Percentiles rank a stretch among this genome's conserved stretches.
phyloP scores from a whole-genome alignment of 345 rosid genomes.

The Lepidium aucheri region DNA sequence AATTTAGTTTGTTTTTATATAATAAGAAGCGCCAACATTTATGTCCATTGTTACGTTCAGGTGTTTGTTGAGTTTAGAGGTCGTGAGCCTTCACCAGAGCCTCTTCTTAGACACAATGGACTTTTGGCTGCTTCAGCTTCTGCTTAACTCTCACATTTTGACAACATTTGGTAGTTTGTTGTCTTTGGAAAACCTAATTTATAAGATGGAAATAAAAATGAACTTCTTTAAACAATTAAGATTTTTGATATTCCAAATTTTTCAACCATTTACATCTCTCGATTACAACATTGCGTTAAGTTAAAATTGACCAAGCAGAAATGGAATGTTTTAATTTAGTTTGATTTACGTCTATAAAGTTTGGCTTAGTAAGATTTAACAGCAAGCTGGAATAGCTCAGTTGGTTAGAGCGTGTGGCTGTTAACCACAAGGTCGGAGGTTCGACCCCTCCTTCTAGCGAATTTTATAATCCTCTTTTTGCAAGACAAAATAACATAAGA shows the following conservation, averaged over 20 bases:
- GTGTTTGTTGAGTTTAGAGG: constrained; percentile 88
- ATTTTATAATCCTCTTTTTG: no score
- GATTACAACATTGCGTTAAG: not conserved
- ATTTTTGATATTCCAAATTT: not conserved
- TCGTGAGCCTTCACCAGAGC: constrained; percentile 83
- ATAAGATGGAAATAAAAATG: not conserved
- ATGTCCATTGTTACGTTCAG: constrained; percentile 22
- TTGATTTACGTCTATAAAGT: no score
- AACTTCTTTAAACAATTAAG: constrained; percentile 10
- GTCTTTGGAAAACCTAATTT: not conserved
- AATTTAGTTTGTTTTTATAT: not conserved
- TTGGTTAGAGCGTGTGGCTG: constrained; percentile 82
- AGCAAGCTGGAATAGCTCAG: constrained; percentile 63
- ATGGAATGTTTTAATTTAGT: no score
- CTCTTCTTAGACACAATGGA: constrained; percentile 83
- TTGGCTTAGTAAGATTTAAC: no score
- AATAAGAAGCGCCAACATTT: not conserved
- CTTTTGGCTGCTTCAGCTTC: constrained; percentile 41
- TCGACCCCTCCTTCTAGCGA: constrained; percentile 51
- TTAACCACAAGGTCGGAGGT: constrained; percentile 85
- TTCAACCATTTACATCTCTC: constrained; percentile 15
- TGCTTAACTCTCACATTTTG: constrained; percentile 11
- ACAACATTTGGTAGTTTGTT: not conserved
- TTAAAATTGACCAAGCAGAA: no score
- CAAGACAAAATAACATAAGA: no score